Conservation (phyloP, 148 eudicot genomes). For the Cornus florida region DNA sequence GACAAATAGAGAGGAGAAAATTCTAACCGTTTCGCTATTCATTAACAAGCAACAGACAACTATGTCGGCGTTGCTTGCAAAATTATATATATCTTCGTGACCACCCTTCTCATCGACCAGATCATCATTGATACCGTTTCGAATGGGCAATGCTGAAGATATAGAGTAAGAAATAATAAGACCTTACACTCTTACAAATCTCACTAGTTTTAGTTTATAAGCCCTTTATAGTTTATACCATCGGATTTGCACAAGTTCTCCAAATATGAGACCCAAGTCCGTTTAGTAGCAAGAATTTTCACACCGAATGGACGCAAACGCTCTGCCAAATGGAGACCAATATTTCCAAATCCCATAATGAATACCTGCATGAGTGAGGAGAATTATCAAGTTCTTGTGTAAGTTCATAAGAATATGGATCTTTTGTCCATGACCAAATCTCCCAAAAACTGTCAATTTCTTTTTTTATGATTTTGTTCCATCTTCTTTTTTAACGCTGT, state of each 20-base stretch:
- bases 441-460: too few species aligned
- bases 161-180: slow-evolving; percentile 7
- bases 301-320: slow-evolving; percentile 93
- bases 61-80: slow-evolving; percentile 84
- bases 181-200: background rate
- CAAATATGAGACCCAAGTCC: slow-evolving; percentile 60
- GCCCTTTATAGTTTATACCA: slow-evolving; percentile 30
- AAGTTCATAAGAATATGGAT: slow-evolving; percentile 3
- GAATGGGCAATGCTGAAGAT: slow-evolving; percentile 26
- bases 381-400: background rate
- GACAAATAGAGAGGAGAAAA: slow-evolving; percentile 9
- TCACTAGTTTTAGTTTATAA: background rate
- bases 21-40: slow-evolving; percentile 72
- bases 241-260: slow-evolving; percentile 21
- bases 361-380: slow-evolving; percentile 54
- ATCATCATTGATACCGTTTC: slow-evolving; percentile 34
- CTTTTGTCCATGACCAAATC: background rate
- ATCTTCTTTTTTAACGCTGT: background rate
- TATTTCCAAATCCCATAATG: slow-evolving; percentile 86
- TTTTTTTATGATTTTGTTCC: background rate
- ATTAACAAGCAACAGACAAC: slow-evolving; percentile 82
- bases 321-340: slow-evolving; percentile 83
- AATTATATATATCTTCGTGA: slow-evolving; percentile 66
- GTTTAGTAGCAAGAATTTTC: slow-evolving; percentile 83
- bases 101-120: slow-evolving; percentile 84